Conservation (phyloP, 1,139 yeast genomes). For the Suhomyces coccinellae region DNA sequence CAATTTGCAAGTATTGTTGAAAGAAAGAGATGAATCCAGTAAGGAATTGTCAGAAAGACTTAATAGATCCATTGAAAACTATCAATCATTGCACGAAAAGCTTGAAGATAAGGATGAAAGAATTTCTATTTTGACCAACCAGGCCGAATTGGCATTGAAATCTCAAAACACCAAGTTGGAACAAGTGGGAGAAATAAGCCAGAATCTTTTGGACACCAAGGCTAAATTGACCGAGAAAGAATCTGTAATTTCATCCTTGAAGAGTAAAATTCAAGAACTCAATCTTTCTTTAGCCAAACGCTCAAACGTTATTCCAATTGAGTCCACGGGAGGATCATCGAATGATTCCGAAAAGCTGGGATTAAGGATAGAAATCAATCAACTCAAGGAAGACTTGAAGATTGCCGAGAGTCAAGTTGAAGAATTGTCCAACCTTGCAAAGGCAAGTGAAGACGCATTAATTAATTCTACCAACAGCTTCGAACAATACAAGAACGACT, state of each 20-base stretch:
- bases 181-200: constrained; percentile 51
- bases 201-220: constrained; percentile 44
- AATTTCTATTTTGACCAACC: constrained; percentile 45
- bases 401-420: constrained; percentile 41
- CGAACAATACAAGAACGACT: constrained; percentile 33
- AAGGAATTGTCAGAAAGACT: constrained; percentile 54
- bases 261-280: constrained; percentile 23
- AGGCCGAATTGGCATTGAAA: constrained; percentile 56
- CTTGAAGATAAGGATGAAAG: constrained; percentile 54
- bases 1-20: constrained; percentile 60
- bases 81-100: constrained; percentile 53
- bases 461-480: constrained; percentile 39
- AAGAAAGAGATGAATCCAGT: constrained; percentile 60
- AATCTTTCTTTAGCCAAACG: constrained; percentile 11
- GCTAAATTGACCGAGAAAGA: constrained; percentile 38
- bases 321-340: constrained; percentile 1
- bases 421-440: constrained; percentile 41
- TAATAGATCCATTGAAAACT: constrained; percentile 48
- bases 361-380: constrained; percentile 30
- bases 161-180: constrained; percentile 72
- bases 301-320: constrained; percentile 5
- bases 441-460: constrained; percentile 45
- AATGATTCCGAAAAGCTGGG: constrained; percentile 14
- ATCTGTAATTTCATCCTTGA: constrained; percentile 22
- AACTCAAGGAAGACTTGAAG: constrained; percentile 37